Evolutionary conservation across 805 yeast species (phyloP).

Genomic region (Zygotorulaspora sp.): DNA sequence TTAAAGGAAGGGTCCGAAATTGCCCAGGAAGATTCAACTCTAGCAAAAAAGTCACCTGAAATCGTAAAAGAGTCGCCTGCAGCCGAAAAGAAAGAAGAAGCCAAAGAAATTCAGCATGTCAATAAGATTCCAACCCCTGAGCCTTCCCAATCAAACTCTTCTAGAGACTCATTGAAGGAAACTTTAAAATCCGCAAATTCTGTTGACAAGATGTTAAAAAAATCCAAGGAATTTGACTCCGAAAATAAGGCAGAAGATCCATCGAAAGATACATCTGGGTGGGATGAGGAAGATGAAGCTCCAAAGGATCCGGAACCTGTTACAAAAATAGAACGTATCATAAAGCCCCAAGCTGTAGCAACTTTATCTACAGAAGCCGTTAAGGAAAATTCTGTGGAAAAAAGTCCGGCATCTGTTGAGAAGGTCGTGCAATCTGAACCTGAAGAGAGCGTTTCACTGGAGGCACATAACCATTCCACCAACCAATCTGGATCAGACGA

Average conservation of each 20-base stretch:
- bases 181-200: slow-evolving; percentile 25
- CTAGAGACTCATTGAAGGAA: slow-evolving; percentile 19
- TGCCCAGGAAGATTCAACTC: slow-evolving; percentile 38
- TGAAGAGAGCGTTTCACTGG: background rate
- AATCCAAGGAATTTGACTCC: slow-evolving; percentile 29
- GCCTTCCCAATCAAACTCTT: background rate
- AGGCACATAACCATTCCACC: background rate
- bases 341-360: no score
- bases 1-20: slow-evolving; percentile 7
- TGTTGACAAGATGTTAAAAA: slow-evolving; percentile 29
- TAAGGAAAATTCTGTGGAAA: slow-evolving; percentile 10
- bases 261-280: slow-evolving; percentile 29
- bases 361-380: slow-evolving; percentile 21
- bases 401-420: slow-evolving; percentile 12
- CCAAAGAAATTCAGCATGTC: slow-evolving; percentile 22
- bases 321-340: slow-evolving; percentile 6
- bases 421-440: slow-evolving; percentile 2
- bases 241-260: slow-evolving; percentile 36
- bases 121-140: slow-evolving; percentile 7
- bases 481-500: slow-evolving; percentile 16
- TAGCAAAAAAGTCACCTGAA: slow-evolving; percentile 13
- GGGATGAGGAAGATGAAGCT: slow-evolving; percentile 34
- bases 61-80: slow-evolving; percentile 16
- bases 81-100: slow-evolving; percentile 14
- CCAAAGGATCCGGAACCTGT: slow-evolving; percentile 3